phyloP scores from a whole-genome alignment of 805 yeast genomes.

The Saturnispora mendoncae region DNA sequence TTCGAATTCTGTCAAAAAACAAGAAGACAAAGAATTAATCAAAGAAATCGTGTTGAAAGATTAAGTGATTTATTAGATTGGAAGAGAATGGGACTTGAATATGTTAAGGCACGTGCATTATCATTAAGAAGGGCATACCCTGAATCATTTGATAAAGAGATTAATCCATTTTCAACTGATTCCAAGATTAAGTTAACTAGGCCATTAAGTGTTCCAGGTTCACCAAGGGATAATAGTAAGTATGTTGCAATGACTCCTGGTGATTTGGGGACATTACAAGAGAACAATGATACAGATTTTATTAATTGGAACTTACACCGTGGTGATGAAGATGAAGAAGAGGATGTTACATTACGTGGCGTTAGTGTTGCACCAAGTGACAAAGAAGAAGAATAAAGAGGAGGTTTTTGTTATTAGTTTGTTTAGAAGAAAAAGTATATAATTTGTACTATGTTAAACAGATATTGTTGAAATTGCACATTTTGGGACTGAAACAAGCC shows the following conservation, averaged over 20 bases:
- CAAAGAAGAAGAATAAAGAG: slow-evolving; percentile 14
- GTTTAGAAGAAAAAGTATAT: not conserved
- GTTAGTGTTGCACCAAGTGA: slow-evolving; percentile 31
- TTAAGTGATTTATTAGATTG: slow-evolving; percentile 89
- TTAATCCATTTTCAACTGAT: slow-evolving; percentile 30
- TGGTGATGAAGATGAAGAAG: slow-evolving; percentile 32
- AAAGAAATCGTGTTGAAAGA: slow-evolving; percentile 94
- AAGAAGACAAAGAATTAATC: slow-evolving; percentile 94
- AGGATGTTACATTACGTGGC: slow-evolving; percentile 30
- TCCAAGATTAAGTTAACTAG: slow-evolving; percentile 67
- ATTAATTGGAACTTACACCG: slow-evolving; percentile 44
- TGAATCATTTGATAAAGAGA: slow-evolving; percentile 51
- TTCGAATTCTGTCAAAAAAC: slow-evolving; percentile 80
- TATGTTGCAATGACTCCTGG: slow-evolving; percentile 85
- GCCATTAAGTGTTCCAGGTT: slow-evolving; percentile 95
- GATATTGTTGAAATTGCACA: slow-evolving; percentile 25
- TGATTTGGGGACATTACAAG: slow-evolving; percentile 93
- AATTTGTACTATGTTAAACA: not conserved
- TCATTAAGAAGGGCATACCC: slow-evolving; percentile 93
- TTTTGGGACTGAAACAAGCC: slow-evolving; percentile 47
- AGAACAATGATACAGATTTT: slow-evolving; percentile 79
- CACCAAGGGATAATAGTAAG: slow-evolving; percentile 67
- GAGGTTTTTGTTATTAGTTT: no score
- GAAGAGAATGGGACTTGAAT: slow-evolving; percentile 97
- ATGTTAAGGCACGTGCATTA: slow-evolving; percentile 86